Percentiles rank a stretch among this genome's conserved stretches.
phyloP scores from a whole-genome alignment of 176 grass and related monocot species.

The Thalia dealbata region DNA sequence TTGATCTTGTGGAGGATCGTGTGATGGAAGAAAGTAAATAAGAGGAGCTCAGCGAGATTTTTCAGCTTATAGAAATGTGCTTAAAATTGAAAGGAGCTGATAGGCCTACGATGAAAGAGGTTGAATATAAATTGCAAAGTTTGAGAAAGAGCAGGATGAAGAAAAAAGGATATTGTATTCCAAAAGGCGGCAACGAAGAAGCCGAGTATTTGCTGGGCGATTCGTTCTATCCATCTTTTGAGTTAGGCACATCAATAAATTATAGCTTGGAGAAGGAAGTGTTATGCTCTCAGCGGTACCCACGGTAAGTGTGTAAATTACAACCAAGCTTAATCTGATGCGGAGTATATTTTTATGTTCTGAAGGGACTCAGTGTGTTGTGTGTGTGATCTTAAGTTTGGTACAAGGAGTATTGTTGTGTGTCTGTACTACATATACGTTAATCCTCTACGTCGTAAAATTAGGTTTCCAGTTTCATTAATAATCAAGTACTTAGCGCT shows the following conservation, averaged over 20 bases:
- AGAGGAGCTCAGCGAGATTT: not conserved
- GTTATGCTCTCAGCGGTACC: not conserved
- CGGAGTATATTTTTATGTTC: too few relatives aligned
- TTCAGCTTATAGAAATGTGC: not conserved
- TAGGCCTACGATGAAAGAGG: slow-evolving; percentile 1
- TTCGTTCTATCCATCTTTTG: not conserved
- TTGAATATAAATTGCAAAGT: not conserved
- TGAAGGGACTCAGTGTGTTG: too few relatives aligned
- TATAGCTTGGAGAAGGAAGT: not conserved
- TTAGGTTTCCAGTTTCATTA: too few relatives aligned
- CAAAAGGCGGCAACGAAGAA: not conserved
- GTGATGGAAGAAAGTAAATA: not conserved
- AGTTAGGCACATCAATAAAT: not conserved
- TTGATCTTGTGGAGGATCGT: not conserved
- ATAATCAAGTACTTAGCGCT: too few relatives aligned
- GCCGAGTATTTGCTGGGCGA: not conserved
- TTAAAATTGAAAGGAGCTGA: not conserved
- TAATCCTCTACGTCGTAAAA: too few relatives aligned
- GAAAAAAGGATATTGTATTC: not conserved
- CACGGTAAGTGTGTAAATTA: too few relatives aligned
- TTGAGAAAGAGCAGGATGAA: not conserved
- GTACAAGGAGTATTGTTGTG: too few relatives aligned
- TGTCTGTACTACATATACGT: too few relatives aligned
- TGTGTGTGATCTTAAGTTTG: too few relatives aligned
- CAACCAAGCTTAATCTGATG: too few relatives aligned